Evolutionary conservation across 2,329 filamentous ascomycete genomes (phyloP).

Genomic region (Aspergillus ibericus): DNA sequence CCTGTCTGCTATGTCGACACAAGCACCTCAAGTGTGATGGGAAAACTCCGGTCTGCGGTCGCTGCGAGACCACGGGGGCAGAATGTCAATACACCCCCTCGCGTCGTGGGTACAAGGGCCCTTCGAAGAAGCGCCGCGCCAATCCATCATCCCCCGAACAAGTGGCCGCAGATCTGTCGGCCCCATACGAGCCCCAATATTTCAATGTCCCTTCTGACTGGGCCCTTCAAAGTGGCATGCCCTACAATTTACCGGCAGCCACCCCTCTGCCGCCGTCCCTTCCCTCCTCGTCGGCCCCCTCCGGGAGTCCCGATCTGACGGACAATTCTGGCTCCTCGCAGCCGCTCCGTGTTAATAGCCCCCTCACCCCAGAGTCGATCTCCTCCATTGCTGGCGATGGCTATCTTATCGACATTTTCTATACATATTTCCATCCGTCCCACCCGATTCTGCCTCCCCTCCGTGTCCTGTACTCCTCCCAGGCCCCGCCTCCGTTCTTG

Average conservation of each 20-base stretch:
- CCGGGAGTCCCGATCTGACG: conserved; percentile 27
- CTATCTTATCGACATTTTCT: conserved; percentile 55
- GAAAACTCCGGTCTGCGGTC: conserved; percentile 62
- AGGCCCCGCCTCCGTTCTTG: conserved; percentile 46
- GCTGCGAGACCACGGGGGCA: conserved; percentile 60
- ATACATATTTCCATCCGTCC: conserved; percentile 55
- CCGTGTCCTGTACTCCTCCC: conserved; percentile 38
- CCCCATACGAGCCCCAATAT: conserved; percentile 21
- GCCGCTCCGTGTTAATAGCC: conserved; percentile 24
- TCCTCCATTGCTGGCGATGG: conserved; percentile 34
- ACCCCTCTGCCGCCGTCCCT: conserved; percentile 15
- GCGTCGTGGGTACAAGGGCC: conserved; percentile 72
- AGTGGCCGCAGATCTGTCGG: conserved; percentile 51
- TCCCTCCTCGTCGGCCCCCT: conserved; percentile 20
- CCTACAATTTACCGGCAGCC: conserved; percentile 17
- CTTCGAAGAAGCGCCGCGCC: conserved; percentile 51
- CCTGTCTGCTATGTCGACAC: conserved; percentile 50
- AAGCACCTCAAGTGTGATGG: conserved; percentile 79
- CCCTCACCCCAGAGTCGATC: conserved; percentile 39
- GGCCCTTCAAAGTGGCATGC: conserved; percentile 36
- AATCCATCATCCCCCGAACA: conserved; percentile 41
- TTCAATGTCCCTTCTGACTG: conserved; percentile 43
- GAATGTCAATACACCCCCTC: conserved; percentile 73
- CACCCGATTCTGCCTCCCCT: conserved; percentile 59
- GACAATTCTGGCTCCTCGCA: conserved; percentile 19